Evolutionary conservation across 2,329 filamentous ascomycete genomes (phyloP).

Genomic region (Pyrenophora teres): DNA sequence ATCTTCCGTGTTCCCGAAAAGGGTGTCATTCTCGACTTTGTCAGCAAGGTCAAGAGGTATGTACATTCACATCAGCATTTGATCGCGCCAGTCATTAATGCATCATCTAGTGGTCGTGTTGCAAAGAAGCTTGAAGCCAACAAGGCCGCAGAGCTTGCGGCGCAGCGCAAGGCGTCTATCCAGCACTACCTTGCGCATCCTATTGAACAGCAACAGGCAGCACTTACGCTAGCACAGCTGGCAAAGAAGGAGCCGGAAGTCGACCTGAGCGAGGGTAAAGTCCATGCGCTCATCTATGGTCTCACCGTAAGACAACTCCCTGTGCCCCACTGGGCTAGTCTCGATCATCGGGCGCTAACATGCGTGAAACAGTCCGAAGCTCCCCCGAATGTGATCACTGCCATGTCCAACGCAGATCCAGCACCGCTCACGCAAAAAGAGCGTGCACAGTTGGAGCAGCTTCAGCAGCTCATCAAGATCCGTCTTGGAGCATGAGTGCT

Average conservation of each 20-base stretch:
- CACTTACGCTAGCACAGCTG: constrained; percentile 66
- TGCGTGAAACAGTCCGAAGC: constrained; percentile 48
- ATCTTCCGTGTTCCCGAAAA: constrained; percentile 52
- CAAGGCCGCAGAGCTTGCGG: constrained; percentile 18
- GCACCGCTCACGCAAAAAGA: constrained; percentile 30
- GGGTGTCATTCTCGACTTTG: constrained; percentile 61
- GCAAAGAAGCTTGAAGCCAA: constrained; percentile 22
- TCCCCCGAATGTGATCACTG: constrained; percentile 41
- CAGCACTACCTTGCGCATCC: constrained; percentile 38
- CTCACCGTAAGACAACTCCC: constrained; percentile 62
- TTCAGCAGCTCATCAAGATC: constrained; percentile 40
- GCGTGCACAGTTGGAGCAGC: constrained; percentile 38
- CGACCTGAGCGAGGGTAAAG: constrained; percentile 52
- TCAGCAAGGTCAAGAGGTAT: constrained; percentile 62
- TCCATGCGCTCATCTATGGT: constrained; percentile 60
- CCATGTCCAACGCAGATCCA: constrained; percentile 35
- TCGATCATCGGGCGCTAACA: constrained; percentile 43
- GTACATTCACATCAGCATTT: constrained; percentile 14
- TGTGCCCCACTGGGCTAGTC: constrained; percentile 33
- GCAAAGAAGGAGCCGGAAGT: constrained; percentile 57
- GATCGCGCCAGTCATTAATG: constrained; percentile 20
- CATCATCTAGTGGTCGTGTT: constrained; percentile 28
- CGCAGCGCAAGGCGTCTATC: constrained; percentile 32
- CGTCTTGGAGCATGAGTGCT: constrained; percentile 33
- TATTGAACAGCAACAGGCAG: constrained; percentile 68